Base-by-base conservation (phyloP, 192 early-diverging fungal genomes). In the Helicostylum pulchrum region DNA sequence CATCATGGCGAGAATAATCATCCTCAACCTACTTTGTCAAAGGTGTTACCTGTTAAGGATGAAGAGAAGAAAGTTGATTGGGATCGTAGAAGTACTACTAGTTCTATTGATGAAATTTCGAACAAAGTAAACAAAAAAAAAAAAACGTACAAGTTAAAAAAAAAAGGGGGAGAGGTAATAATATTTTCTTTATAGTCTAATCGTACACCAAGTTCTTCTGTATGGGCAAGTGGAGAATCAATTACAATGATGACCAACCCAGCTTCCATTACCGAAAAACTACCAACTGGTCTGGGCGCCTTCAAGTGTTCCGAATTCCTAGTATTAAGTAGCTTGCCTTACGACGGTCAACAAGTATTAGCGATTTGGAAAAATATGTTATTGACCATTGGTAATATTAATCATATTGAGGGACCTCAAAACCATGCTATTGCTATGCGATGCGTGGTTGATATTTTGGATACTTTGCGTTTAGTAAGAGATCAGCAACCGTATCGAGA, bases 361-460 rank as follows among this genome's bases (percentile, higher is more conserved):
- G 68, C 65, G 5, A 51, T 84, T 7, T 95, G 92, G 92, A 92
- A 93, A 53, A 92, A 92, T 56, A 76, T 93, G 60, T 60, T 95
- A 12, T 90, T 88, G 68, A 71, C 86, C 6, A 53, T 94, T 30
- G 93, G 93, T 0, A 85, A 92, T 61, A 47, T 90, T 4, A 92
- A 92, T 55, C 52, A 77, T 9, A 90, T 93, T 26, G 54, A 83
- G 85, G 68, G 65, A n/a, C 80, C 88, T 8, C 64, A 76, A 17
- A 87, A 82, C 26, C 81, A 92, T 67, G 74, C 82, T 5, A 80
- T 82, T 26, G 84, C 86, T 3, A 85, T 93, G 57, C 68, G 72
- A 15, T 89, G 86, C 53, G 53, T 90, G 0, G 81, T 88, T 19
- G 71, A 85, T 30, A 74, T 92, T 10, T 89, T 82, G 82, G 89